Conservation (phyloP, 106 monocot genomes). For the Alisma plantagoaquatica region DNA sequence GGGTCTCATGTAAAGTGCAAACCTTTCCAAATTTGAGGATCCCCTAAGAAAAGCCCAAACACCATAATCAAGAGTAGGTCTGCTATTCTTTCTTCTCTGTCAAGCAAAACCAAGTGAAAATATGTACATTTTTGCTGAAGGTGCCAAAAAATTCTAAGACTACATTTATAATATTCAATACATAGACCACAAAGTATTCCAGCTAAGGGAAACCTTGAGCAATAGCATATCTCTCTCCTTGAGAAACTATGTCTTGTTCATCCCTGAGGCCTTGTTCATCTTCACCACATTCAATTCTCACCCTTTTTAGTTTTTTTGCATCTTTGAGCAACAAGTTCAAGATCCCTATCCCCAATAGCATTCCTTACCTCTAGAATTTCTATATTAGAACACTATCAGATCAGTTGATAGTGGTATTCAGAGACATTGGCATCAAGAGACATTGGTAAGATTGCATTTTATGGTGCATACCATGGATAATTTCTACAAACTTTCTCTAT, state of each 20-base stretch:
- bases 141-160: slow-evolving; percentile 47
- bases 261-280: slow-evolving; percentile 81
- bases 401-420: slow-evolving; percentile 79
- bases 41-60: slow-evolving; percentile 56
- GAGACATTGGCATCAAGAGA: too few relatives aligned
- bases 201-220: slow-evolving; percentile 60
- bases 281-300: slow-evolving; percentile 72
- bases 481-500: too few relatives aligned
- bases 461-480: too few relatives aligned
- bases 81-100: slow-evolving; percentile 47
- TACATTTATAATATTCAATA: slow-evolving; percentile 58
- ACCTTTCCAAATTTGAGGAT: slow-evolving; percentile 57
- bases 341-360: slow-evolving; percentile 61
- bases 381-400: slow-evolving; percentile 70
- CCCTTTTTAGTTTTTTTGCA: slow-evolving; percentile 59
- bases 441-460: too few relatives aligned
- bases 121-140: slow-evolving; percentile 51
- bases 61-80: slow-evolving; percentile 69
- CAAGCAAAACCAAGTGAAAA: slow-evolving; percentile 61
- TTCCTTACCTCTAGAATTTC: too few relatives aligned
- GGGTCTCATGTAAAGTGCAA: slow-evolving; percentile 64
- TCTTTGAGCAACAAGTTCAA: slow-evolving; percentile 55
- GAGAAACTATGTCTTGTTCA: slow-evolving; percentile 67
- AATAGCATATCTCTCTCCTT: slow-evolving; percentile 41
- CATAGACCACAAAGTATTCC: slow-evolving; percentile 79